Conservation (phyloP, 2,329 filamentous ascomycete species). For the Graphium sp. region DNA sequence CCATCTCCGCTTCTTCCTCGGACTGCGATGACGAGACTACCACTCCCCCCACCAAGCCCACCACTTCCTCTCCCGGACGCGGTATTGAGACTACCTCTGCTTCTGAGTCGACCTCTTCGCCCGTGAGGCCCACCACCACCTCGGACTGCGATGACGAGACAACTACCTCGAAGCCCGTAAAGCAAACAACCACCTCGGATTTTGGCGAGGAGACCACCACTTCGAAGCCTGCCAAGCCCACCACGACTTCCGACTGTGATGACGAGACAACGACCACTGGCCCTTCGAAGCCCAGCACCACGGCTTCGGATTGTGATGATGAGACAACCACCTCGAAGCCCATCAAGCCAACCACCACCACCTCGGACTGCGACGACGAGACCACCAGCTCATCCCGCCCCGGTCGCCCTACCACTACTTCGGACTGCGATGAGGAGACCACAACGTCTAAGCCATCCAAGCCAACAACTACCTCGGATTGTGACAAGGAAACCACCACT, state of each 20-base stretch:
- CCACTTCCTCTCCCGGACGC: neutral
- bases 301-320: neutral
- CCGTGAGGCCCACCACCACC: neutral
- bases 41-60: neutral
- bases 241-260: slow-evolving; percentile 1
- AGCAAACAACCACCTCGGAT: neutral
- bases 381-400: neutral
- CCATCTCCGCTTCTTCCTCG: neutral
- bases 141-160: neutral
- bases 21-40: neutral
- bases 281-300: neutral
- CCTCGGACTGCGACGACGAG: neutral
- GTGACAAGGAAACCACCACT: neutral
- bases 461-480: slow-evolving; percentile 1
- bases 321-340: slow-evolving; percentile 1
- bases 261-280: neutral
- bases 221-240: too few relatives aligned
- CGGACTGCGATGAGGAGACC: slow-evolving; percentile 1
- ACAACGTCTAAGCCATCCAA: neutral
- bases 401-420: neutral
- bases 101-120: neutral
- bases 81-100: neutral
- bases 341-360: neutral
- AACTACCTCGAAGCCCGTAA: neutral
- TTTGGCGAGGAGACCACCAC: neutral